These are phyloP conservation scores for Plenodomus tracheiphilus DNA, from an alignment of 2,329 filamentous ascomycete genomes.

Conservation along the genomic window DNA sequence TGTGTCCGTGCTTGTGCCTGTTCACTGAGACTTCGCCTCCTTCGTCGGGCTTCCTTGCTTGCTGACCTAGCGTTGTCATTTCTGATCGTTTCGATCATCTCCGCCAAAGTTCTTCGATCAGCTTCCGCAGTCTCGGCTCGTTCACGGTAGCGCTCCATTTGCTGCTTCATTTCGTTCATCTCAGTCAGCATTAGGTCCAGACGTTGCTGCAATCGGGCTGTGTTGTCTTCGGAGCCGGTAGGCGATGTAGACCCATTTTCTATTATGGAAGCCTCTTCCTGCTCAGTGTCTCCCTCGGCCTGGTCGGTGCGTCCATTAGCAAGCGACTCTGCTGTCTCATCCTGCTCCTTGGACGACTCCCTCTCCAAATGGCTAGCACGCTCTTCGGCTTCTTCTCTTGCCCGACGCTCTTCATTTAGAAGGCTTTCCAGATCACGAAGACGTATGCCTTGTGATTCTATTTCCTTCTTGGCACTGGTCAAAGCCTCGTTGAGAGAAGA, in stretches of 20 bases:
- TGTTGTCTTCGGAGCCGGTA: constrained; percentile 39
- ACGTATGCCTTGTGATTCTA: constrained; percentile 78
- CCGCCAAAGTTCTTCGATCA: constrained; percentile 77
- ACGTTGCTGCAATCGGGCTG: constrained; percentile 65
- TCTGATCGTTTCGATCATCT: constrained; percentile 85
- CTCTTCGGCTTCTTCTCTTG: constrained; percentile 83
- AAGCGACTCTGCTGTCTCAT: constrained; percentile 31
- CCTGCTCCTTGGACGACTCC: constrained; percentile 53
- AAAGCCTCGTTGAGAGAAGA: constrained; percentile 83
- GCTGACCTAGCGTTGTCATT: constrained; percentile 61
- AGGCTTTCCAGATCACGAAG: constrained; percentile 81
- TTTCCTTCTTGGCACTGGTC: constrained; percentile 79
- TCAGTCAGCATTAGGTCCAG: constrained; percentile 77
- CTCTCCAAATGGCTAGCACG: constrained; percentile 71
- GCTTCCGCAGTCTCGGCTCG: constrained; percentile 80
- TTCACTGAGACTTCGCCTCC: constrained; percentile 30
- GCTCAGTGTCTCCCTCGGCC: constrained; percentile 14
- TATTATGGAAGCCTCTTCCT: constrained; percentile 16
- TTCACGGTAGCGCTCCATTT: constrained; percentile 76
- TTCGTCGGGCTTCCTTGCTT: constrained; percentile 31
- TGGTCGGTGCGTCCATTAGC: constrained; percentile 24
- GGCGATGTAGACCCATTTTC: constrained; percentile 29
- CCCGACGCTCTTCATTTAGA: constrained; percentile 76
- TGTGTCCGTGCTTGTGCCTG: constrained; percentile 7
- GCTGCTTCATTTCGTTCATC: constrained; percentile 77